Percentiles rank a stretch among this genome's conserved stretches.
phyloP scores from a whole-genome alignment of 371 early-diverging fungal species.

The Mortierella polycephala region DNA sequence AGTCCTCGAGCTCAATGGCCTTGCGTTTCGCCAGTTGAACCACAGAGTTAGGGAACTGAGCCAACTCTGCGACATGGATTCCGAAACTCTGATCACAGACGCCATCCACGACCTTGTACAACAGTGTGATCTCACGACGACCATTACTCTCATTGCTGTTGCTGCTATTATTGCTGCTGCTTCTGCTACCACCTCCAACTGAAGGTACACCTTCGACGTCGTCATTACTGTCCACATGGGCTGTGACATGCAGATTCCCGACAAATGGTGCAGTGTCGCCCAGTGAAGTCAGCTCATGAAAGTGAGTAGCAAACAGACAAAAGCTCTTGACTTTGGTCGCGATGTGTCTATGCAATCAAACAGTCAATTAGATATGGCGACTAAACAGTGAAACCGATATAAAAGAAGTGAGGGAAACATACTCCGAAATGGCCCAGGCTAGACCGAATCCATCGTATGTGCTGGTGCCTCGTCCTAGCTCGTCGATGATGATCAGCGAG shows the following conservation, averaged over 20 bases:
- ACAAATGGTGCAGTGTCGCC: conserved; percentile 76
- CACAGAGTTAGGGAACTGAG: conserved; percentile 91
- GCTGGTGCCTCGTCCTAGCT: conserved; percentile 98
- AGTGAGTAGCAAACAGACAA: conserved; percentile 97
- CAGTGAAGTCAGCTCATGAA: conserved; percentile 95
- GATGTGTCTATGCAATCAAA: conserved; percentile 71
- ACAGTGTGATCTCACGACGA: conserved; percentile 76
- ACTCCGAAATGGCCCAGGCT: conserved; percentile 97
- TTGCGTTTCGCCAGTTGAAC: conserved; percentile 88
- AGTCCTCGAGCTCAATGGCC: conserved; percentile 86
- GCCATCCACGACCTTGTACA: conserved; percentile 89
- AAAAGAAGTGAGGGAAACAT: conserved; percentile 42
- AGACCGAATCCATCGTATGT: conserved; percentile 98
- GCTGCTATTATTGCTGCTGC: background rate
- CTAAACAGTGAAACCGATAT: conserved; percentile 2
- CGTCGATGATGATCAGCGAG: conserved; percentile 98
- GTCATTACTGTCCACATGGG: conserved; percentile 64
- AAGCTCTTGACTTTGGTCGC: conserved; percentile 81
- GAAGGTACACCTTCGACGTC: conserved; percentile 20
- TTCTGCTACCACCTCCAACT: background rate
- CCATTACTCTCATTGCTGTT: conserved; percentile 9
- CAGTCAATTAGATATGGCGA: background rate
- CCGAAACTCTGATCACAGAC: conserved; percentile 98
- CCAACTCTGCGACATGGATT: conserved; percentile 97
- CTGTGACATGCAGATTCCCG: conserved; percentile 89